Base-by-base conservation (phyloP, 805 yeast genomes). In the Pichia insulana region DNA sequence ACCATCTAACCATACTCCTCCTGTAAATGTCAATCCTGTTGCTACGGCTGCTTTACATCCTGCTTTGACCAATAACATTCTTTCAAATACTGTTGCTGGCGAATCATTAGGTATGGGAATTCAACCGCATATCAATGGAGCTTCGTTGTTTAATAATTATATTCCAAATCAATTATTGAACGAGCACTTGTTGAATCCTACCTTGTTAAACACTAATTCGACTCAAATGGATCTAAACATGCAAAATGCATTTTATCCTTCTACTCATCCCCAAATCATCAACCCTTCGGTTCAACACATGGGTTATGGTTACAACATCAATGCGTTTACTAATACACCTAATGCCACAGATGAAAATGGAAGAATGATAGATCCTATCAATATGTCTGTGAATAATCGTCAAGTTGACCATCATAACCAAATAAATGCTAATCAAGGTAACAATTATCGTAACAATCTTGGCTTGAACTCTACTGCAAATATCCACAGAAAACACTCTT, bases 401-500 rank as follows among this genome's bases (percentile, higher is more conserved):
- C 13, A 7, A 12, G 28, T 11, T 7, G 11, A 13, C 9, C 37
- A 38, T 28, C 3, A 26, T 30, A 30, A 20, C 12, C 30, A 35
- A n/a, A 30, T 34, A 34, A 30, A 36, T n/a, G 10, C 22, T 19
- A 38, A 30, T 16, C 30, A 22, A 22, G 25, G 25, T 5, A 22
- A 18, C 4, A 33, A 30, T 18, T 32, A 36, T 25, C 40, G 43
- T 31, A 43, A 43, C 25, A 52, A 52, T 22, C 35, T 54, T 34
- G 51, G 60, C 12, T 44, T 57, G 41, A 47, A 50, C 33, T 49
- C 62, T 11, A 59, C 65, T 27, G 62, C 65, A 12, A 59, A 59
- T 45, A 53, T 61, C 36, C 65, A 61, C 41, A 50, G 65, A 47
- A 61, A 60, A 34, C 64, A 59, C 37, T 48, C 64, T 4, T 58